A percentile compares a stretch with the other conserved stretches of the same genome.
phyloP scores from a whole-genome alignment of 164 flowering plant species.

The Aristolochia fimbriata region DNA sequence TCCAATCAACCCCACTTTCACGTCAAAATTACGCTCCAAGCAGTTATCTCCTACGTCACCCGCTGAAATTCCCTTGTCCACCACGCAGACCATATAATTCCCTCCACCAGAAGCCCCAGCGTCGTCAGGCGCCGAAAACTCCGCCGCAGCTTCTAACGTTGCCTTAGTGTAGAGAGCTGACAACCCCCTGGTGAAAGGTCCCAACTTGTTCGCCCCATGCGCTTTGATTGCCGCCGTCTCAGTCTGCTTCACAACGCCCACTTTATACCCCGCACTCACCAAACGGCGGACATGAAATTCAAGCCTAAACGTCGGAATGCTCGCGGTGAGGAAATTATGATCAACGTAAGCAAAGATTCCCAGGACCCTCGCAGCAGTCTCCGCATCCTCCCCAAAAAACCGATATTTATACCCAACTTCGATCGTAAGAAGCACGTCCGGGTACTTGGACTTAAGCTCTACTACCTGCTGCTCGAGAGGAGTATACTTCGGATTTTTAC shows the following conservation, averaged over 20 bases:
- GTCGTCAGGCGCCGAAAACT: constrained; percentile 18
- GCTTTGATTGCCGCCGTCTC: constrained; percentile 93
- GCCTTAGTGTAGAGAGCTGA: constrained; percentile 93
- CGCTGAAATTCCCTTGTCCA: constrained; percentile 34
- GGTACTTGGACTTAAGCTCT: constrained; percentile 52
- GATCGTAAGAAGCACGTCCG: constrained; percentile 85
- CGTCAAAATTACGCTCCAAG: constrained; percentile 40
- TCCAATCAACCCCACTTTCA: constrained; percentile 62
- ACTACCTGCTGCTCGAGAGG: constrained; percentile 84
- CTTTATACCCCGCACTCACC: constrained; percentile 77
- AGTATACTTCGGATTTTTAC: constrained; percentile 40
- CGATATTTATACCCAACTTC: constrained; percentile 84
- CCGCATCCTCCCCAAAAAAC: constrained; percentile 83
- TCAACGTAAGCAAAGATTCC: constrained; percentile 74
- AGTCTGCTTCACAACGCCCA: constrained; percentile 93
- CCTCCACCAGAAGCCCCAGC: constrained; percentile 50
- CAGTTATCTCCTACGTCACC: constrained; percentile 4
- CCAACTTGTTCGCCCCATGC: constrained; percentile 46
- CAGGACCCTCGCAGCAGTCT: constrained; percentile 62
- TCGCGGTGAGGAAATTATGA: constrained; percentile 78
- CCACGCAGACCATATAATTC: constrained; percentile 73
- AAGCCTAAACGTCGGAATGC: constrained; percentile 80
- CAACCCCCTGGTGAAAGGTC: constrained; percentile 75
- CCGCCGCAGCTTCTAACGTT: constrained; percentile 80
- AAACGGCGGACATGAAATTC: constrained; percentile 78